Base-by-base conservation (phyloP, 1,139 yeast genomes). In the Saccharomyces uvarum region DNA sequence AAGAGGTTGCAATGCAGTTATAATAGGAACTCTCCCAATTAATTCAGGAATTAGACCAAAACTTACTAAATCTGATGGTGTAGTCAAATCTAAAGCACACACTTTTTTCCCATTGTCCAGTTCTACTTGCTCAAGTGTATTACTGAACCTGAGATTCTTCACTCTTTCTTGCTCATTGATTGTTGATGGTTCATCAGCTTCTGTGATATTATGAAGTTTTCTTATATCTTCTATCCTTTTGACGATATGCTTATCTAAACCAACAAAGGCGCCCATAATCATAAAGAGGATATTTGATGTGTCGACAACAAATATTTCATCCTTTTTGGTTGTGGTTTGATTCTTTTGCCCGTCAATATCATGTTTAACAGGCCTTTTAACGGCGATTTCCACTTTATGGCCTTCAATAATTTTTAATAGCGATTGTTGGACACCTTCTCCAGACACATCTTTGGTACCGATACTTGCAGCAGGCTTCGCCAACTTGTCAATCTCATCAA, bases 401-500 rank as follows among this genome's bases (percentile, higher is more conserved):
- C 84, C 84, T 61, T 80, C 84, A 38, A 80, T 72, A 47, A 80
- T 69, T 59, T 80, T 80, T 56, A 80, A 62, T 16, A 80, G 62
- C 0, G 82, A 78, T 59, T 80, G 83, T 59, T 80, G 84, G 11
- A 80, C 83, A 50, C 83, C 83, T 65, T 79, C 83, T 9, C 84
- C 84, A 0, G 82, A 72, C 6, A 80, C 80, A 63, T 80, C 84
- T 56, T 78, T 76, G 0, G 78, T 73, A 2, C 81, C 80, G 48
- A 71, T 71, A 48, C 70, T 67, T 26, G 71, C 69, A 1, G 73
- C 66, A 5, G 78, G 77, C 57, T 78, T 77, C 0, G 83, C 76
- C 13, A 80, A 61, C 56, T 80, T 80, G 60, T 80, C 83, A 27
- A 79, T 70, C 60, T 80, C 84, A 65, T 80, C 84, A 3, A 80